Evolutionary conservation across 768 basidiomycete species (phyloP).

Genomic region (Kwoniella sp.): DNA sequence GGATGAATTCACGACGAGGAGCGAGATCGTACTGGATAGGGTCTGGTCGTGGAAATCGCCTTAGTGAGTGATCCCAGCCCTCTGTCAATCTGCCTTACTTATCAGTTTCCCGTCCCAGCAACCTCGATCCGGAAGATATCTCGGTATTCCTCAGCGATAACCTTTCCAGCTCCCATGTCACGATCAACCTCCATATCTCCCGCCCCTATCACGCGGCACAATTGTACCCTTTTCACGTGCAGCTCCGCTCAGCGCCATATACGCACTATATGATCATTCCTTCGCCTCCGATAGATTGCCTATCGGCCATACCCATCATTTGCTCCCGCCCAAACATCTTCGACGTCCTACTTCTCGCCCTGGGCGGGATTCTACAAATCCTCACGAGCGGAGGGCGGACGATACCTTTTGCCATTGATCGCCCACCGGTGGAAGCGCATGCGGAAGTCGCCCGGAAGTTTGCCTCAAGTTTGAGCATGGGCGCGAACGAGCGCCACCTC

Average conservation of each 20-base stretch:
- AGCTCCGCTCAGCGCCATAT: constrained; percentile 2
- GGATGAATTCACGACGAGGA: constrained; percentile 33
- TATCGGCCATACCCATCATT: constrained; percentile 65
- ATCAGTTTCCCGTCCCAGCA: neutral
- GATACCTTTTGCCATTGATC: constrained; percentile 37
- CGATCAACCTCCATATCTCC: constrained; percentile 43
- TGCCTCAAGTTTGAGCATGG: constrained; percentile 37
- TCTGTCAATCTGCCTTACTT: neutral
- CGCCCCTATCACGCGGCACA: constrained; percentile 7
- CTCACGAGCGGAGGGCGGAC: constrained; percentile 67
- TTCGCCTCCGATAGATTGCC: constrained; percentile 57
- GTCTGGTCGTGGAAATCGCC: constrained; percentile 43
- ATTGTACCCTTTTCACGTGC: constrained; percentile 34
- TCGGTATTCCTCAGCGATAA: constrained; percentile 41
- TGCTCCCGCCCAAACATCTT: constrained; percentile 67
- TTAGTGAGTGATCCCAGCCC: constrained; percentile 35
- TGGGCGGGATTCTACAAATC: constrained; percentile 63
- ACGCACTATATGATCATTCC: constrained; percentile 30
- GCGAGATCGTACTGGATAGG: constrained; percentile 44
- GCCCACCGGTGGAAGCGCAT: constrained; percentile 10
- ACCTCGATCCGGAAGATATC: constrained; percentile 12
- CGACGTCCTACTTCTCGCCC: constrained; percentile 71
- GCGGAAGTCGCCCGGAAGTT: constrained; percentile 36
- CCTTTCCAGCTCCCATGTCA: constrained; percentile 23
- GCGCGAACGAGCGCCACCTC: constrained; percentile 10